Conservation (phyloP, 441 rosid species). For the Populus trichocarpa region DNA sequence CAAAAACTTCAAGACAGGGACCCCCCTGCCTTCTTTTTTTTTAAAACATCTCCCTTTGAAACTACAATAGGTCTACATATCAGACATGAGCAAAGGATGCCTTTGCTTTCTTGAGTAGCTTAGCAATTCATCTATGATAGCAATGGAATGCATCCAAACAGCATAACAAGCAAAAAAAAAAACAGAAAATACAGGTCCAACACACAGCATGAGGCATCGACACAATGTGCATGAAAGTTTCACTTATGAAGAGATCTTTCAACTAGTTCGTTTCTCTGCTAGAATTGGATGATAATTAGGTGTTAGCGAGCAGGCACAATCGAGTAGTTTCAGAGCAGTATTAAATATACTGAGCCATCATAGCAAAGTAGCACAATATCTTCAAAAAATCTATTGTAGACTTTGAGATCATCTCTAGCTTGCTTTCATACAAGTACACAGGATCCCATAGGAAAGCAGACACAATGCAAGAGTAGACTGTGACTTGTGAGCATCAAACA, state of each 20-base stretch:
- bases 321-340: background rate
- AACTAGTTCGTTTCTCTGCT: background rate
- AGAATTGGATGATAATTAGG: background rate
- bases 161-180: background rate
- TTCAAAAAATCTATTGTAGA: too few relatives aligned
- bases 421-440: background rate
- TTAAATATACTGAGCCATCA: background rate
- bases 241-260: background rate
- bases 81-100: background rate
- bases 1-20: background rate
- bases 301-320: background rate
- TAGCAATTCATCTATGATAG: background rate
- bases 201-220: background rate
- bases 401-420: too few relatives aligned
- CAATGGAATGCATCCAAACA: background rate
- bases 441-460: background rate
- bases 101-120: background rate
- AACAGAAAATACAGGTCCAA: background rate
- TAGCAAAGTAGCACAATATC: background rate
- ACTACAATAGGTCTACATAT: too few relatives aligned
- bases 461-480: background rate
- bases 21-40: background rate
- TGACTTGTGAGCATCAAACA: background rate
- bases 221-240: background rate
- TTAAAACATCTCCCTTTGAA: too few relatives aligned